Evolutionary conservation across 1,139 yeast species (phyloP).

Genomic region (Magnusiomyces magnusii): DNA sequence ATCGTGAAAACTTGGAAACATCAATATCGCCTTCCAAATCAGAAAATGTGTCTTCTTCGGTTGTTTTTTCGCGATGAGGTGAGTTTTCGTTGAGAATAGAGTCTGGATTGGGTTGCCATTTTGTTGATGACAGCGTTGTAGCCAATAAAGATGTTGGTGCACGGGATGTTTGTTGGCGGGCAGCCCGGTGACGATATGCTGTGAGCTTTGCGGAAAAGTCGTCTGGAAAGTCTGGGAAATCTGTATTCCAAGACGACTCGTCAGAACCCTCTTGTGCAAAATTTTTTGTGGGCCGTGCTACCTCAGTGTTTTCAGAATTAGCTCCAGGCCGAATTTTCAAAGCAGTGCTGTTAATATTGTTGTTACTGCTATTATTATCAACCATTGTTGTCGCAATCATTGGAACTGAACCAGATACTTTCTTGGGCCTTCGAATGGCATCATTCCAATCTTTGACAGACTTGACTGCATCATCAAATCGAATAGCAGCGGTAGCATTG

Average conservation of each 20-base stretch:
- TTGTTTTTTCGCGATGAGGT: constrained; percentile 20
- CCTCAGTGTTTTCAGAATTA: no score
- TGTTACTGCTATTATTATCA: background rate
- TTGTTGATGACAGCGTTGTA: background rate
- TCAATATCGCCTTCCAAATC: constrained; percentile 28
- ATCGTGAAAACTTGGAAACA: constrained; percentile 17
- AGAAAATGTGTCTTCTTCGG: constrained; percentile 23
- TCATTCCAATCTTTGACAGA: constrained; percentile 31
- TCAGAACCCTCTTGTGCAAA: background rate
- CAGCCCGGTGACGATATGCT: background rate
- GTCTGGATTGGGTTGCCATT: background rate
- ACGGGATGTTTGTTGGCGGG: background rate
- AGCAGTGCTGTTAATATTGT: no score
- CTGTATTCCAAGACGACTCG: background rate
- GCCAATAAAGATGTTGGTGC: background rate
- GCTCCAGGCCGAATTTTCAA: no score
- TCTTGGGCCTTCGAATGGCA: constrained; percentile 8
- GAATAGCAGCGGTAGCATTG: constrained; percentile 15
- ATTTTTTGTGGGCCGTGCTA: background rate
- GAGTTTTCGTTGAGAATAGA: constrained; percentile 17
- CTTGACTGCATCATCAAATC: constrained; percentile 30
- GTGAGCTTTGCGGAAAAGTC: background rate
- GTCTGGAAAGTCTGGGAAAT: constrained; percentile 2
- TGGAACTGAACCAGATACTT: background rate
- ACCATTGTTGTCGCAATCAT: background rate